Percentiles rank a stretch among this genome's conserved stretches.
These are phyloP conservation scores for Eucalyptus lansdowneana DNA, from an alignment of 345 rosid genomes.

Conservation along the genomic window DNA sequence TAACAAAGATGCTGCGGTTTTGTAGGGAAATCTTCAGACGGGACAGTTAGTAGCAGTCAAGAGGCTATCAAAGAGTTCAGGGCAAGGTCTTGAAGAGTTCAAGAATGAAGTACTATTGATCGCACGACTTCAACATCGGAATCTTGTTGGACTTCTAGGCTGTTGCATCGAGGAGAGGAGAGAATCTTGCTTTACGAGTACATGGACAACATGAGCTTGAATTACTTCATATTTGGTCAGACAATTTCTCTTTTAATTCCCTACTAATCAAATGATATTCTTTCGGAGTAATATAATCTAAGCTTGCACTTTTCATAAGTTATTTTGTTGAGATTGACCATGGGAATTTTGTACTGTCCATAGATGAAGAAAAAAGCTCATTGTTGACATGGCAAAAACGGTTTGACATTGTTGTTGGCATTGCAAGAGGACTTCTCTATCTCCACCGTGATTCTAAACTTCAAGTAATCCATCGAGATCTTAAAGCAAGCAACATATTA, in stretches of 20 bases:
- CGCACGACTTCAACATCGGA: slow-evolving; percentile 40
- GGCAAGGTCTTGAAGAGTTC: too few species aligned
- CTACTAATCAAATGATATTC: not conserved
- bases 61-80: too few species aligned
- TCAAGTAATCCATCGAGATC: too few species aligned
- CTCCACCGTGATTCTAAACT: too few species aligned
- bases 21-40: too few species aligned
- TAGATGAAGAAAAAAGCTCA: not conserved
- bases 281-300: not conserved
- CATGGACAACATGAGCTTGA: slow-evolving; percentile 26
- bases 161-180: slow-evolving; percentile 25
- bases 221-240: slow-evolving; percentile 34
- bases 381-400: too few species aligned
- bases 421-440: too few species aligned
- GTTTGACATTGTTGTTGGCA: too few species aligned
- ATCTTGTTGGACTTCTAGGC: slow-evolving; percentile 36
- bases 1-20: not conserved
- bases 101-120: not conserved
- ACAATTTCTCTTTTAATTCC: not conserved
- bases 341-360: not conserved
- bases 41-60: too few species aligned
- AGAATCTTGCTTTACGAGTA: slow-evolving; percentile 21
- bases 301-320: not conserved
- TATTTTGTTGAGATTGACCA: not conserved
- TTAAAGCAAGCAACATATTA: too few species aligned